A percentile compares a stretch with the other conserved stretches of the same genome.
phyloP scores from a whole-genome alignment of 257 asterid species.

The Rubia yunnanensis region DNA sequence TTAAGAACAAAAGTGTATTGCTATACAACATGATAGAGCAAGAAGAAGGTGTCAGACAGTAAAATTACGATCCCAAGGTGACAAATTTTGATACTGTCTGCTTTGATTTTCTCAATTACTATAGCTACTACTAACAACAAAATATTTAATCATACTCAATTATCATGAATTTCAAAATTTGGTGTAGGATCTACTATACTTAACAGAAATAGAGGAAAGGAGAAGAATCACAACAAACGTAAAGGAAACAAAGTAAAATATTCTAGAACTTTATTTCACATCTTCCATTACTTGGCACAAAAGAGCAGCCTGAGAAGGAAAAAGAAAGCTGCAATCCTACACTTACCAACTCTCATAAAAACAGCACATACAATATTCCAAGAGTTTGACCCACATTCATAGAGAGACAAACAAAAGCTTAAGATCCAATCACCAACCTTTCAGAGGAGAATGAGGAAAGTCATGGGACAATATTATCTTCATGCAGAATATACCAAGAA shows the following conservation, averaged over 20 bases:
- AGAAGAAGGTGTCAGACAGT: background rate
- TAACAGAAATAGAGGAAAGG: no score
- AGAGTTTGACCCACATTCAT: background rate
- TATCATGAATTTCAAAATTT: no score
- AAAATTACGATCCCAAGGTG: background rate
- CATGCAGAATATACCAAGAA: conserved; percentile 71
- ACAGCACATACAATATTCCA: background rate
- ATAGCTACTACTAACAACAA: background rate
- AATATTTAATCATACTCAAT: background rate
- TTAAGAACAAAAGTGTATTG: background rate
- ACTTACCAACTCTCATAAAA: background rate
- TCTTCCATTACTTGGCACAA: background rate
- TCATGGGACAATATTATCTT: conserved; percentile 78
- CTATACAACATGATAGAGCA: background rate
- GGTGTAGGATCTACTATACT: no score
- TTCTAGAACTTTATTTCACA: background rate
- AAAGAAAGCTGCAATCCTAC: background rate
- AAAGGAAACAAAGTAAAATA: no score
- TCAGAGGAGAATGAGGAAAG: conserved; percentile 90
- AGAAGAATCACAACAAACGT: background rate
- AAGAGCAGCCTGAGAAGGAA: background rate
- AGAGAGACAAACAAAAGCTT: background rate
- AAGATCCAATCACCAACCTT: conserved; percentile 43
- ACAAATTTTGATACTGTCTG: background rate
- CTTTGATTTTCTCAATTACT: background rate